These are phyloP conservation scores for Phialemoniopsis sp. DNA, from an alignment of 2,329 filamentous ascomycete genomes.

Conservation along the genomic window DNA sequence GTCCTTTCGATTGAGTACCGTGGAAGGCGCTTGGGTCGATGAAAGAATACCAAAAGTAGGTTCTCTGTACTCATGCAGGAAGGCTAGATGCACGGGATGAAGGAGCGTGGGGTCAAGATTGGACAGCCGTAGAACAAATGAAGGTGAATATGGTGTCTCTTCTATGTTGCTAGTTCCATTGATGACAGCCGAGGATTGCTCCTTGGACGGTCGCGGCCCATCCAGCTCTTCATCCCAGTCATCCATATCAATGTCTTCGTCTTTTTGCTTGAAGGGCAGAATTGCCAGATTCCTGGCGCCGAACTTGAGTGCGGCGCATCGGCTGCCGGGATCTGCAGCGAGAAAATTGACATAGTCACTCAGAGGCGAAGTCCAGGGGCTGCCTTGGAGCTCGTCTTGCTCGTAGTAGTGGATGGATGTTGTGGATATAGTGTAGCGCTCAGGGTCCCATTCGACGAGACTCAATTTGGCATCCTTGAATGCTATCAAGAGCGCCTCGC, in stretches of 20 bases:
- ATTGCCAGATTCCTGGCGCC: conserved; percentile 86
- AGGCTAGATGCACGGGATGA: conserved; percentile 86
- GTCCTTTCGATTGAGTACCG: conserved; percentile 78
- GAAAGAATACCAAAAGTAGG: conserved; percentile 95
- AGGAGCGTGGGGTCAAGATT: conserved; percentile 83
- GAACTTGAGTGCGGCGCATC: conserved; percentile 94
- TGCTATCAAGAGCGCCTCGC: conserved; percentile 77
- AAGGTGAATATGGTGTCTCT: conserved; percentile 77
- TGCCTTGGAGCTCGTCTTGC: conserved; percentile 79
- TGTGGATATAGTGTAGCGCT: conserved; percentile 73
- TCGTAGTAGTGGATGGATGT: conserved; percentile 98
- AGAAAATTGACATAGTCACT: conserved; percentile 76
- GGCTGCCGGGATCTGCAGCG: conserved; percentile 83
- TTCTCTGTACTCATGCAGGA: conserved; percentile 94
- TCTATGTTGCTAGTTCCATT: conserved; percentile 44
- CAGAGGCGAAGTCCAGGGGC: conserved; percentile 75
- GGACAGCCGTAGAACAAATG: conserved; percentile 88
- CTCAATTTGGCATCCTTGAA: conserved; percentile 91
- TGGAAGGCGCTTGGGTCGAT: conserved; percentile 68
- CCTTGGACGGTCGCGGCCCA: conserved; percentile 55
- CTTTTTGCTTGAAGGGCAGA: conserved; percentile 81
- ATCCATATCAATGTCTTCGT: conserved; percentile 86
- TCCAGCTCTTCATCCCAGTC: conserved; percentile 85
- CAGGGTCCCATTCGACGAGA: conserved; percentile 89
- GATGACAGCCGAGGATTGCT: conserved; percentile 33